Evolutionary conservation across 1,139 yeast genomes (phyloP).

Genomic region (Candida buenavistaensis): DNA sequence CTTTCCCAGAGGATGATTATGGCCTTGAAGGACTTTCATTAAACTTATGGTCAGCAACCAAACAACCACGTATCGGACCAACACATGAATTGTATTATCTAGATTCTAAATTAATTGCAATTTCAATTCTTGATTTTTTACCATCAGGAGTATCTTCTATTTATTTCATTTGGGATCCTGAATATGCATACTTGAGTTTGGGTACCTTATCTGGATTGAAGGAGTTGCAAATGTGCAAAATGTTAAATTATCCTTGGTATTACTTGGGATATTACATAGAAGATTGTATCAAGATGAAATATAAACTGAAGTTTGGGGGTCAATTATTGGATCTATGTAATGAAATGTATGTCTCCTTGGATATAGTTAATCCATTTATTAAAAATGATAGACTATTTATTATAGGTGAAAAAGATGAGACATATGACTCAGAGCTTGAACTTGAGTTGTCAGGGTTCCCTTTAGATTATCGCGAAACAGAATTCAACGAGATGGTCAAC

Average conservation of each 20-base stretch:
- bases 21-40: constrained; percentile 22
- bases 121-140: constrained; percentile 75
- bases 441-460: constrained; percentile 21
- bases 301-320: constrained; percentile 79
- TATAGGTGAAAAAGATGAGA: constrained; percentile 19
- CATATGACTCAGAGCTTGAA: constrained; percentile 15
- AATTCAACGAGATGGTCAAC: constrained; percentile 21
- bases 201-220: constrained; percentile 79
- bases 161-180: constrained; percentile 89
- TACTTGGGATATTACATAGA: constrained; percentile 78
- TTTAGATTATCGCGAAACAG: constrained; percentile 4
- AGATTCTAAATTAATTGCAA: constrained; percentile 64
- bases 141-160: constrained; percentile 82
- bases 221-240: constrained; percentile 58
- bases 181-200: constrained; percentile 63
- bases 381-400: constrained; percentile 46
- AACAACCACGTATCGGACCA: constrained; percentile 45
- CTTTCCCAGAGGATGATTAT: constrained; percentile 43
- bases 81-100: constrained; percentile 77
- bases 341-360: constrained; percentile 45
- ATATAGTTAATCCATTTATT: constrained; percentile 29
- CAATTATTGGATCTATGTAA: constrained; percentile 59
- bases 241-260: constrained; percentile 49
- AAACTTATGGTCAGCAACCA: constrained; percentile 16
- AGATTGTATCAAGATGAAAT: constrained; percentile 80